phyloP scores from a whole-genome alignment of 345 rosid genomes.

The Populus pruinosa region DNA sequence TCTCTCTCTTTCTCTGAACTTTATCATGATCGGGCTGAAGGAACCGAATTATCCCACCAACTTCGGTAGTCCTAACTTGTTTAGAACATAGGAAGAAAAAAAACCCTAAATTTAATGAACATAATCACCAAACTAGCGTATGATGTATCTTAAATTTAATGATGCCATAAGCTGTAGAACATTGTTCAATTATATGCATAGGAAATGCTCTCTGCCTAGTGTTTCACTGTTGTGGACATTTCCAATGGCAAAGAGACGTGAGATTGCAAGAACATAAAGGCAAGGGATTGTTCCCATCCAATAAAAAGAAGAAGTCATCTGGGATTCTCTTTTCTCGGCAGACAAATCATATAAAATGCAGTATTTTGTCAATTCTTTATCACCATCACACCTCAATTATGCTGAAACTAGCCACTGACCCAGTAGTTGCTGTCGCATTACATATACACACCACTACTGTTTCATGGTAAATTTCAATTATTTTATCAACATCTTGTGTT shows the following conservation, averaged over 20 bases:
- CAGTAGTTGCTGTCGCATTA: neutral
- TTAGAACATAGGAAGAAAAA: neutral
- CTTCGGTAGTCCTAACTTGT: neutral
- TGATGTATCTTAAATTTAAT: neutral
- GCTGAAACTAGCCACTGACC: neutral
- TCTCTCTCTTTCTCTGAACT: too few relatives aligned
- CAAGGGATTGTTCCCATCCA: neutral
- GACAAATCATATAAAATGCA: neutral
- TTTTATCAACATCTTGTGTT: neutral
- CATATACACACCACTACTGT: neutral
- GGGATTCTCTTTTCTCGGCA: conserved; percentile 6
- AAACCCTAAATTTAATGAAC: neutral
- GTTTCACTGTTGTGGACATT: conserved; percentile 7
- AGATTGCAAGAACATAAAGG: too few relatives aligned
- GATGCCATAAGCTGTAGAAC: neutral
- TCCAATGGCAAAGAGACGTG: neutral
- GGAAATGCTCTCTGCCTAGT: neutral
- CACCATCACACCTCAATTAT: neutral
- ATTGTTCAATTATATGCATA: neutral
- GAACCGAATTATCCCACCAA: neutral
- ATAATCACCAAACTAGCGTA: neutral
- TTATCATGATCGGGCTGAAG: neutral
- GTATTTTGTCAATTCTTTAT: neutral
- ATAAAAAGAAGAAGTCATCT: neutral
- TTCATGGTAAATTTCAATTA: conserved; percentile 2